Conservation (phyloP, 2,329 filamentous ascomycete species). For the Apiospora hydei region DNA sequence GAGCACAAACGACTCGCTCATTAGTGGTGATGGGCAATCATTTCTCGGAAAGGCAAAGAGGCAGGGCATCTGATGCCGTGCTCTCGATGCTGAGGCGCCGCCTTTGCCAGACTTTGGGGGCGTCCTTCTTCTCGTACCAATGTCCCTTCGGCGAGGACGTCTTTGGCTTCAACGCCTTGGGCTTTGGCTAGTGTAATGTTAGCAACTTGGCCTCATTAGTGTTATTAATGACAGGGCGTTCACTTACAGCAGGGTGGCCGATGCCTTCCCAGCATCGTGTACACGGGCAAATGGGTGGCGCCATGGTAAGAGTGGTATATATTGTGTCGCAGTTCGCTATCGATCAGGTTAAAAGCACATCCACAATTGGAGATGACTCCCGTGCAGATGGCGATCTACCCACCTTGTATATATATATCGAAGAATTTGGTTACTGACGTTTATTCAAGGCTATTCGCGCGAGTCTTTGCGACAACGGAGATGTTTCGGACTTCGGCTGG, state of each 20-base stretch:
- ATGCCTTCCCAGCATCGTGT: conserved; percentile 25
- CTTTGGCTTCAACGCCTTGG: conserved; percentile 13
- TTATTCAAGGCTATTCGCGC: neutral
- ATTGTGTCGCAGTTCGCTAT: neutral
- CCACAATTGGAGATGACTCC: neutral
- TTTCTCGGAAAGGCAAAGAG: conserved; percentile 32
- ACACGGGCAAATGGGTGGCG: conserved; percentile 25
- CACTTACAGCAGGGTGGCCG: conserved; percentile 16
- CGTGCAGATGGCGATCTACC: neutral
- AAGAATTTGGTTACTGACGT: neutral
- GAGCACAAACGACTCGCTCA: neutral
- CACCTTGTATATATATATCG: neutral
- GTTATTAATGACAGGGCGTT: neutral
- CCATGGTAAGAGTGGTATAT: neutral
- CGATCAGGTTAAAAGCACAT: neutral
- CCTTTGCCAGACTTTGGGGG: conserved; percentile 29
- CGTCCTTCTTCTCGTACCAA: conserved; percentile 27
- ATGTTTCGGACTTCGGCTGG: conserved; percentile 11
- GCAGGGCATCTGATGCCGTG: conserved; percentile 38
- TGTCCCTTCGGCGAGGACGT: conserved; percentile 13
- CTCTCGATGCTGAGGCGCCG: conserved; percentile 34
- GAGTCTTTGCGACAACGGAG: neutral
- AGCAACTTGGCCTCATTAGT: neutral
- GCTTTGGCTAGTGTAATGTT: neutral
- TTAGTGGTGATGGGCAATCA: neutral